Evolutionary conservation across 1,284 basidiomycete genomes (phyloP).

Genomic region (Filobasidium uniguttulatum): DNA sequence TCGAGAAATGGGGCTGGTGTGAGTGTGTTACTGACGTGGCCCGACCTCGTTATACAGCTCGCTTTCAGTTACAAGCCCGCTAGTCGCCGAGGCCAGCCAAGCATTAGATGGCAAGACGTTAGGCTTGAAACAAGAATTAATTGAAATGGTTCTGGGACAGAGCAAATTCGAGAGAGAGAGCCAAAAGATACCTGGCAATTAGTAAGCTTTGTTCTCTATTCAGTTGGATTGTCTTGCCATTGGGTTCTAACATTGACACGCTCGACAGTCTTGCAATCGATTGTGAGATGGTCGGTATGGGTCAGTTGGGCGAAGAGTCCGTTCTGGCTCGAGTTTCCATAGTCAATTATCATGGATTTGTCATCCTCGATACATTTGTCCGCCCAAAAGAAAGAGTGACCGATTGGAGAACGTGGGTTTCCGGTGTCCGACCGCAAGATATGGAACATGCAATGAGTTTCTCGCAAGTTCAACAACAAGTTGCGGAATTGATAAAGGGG

Average conservation of each 20-base stretch:
- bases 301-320: conserved; percentile 62
- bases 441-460: conserved; percentile 69
- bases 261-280: conserved; percentile 54
- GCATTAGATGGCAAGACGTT: not conserved
- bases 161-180: not conserved
- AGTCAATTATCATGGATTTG: conserved; percentile 76
- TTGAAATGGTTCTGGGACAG: not conserved
- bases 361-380: conserved; percentile 76
- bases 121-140: not conserved
- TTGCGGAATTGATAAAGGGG: conserved; percentile 64
- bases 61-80: not conserved
- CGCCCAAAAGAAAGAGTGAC: conserved; percentile 74
- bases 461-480: conserved; percentile 62
- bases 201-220: not conserved
- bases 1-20: not conserved
- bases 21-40: not conserved
- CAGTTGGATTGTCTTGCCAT: not conserved
- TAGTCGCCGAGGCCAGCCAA: not conserved
- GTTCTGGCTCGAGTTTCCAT: conserved; percentile 80
- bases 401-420: conserved; percentile 86
- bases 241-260: too few relatives aligned
- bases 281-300: conserved; percentile 97
- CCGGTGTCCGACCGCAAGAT: conserved; percentile 67
- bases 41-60: not conserved
- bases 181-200: not conserved